Evolutionary conservation across 2,329 filamentous ascomycete genomes (phyloP).

Genomic region (Venturia effusa): DNA sequence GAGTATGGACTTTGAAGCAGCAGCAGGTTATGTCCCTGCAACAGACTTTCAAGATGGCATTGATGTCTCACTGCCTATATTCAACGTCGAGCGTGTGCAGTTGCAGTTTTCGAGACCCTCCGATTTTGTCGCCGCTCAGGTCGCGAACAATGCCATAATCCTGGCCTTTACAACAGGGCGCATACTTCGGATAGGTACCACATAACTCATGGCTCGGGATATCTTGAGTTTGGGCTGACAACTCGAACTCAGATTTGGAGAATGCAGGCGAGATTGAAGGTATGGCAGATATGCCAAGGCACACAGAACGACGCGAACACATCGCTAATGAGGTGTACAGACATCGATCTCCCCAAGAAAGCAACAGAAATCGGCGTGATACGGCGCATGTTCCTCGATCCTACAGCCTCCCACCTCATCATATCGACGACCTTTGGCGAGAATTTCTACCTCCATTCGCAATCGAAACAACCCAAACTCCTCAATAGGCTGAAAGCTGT

Average conservation of each 20-base stretch:
- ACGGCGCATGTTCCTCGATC: constrained; percentile 92
- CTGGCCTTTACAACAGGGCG: constrained; percentile 85
- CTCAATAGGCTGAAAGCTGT: constrained; percentile 77
- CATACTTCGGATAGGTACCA: constrained; percentile 63
- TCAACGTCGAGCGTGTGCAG: constrained; percentile 85
- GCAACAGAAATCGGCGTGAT: constrained; percentile 86
- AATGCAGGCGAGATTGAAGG: constrained; percentile 28
- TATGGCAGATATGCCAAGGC: constrained; percentile 26
- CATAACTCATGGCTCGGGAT: not conserved
- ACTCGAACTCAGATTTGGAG: constrained; percentile 38
- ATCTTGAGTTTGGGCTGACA: constrained; percentile 63
- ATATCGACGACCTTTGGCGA: constrained; percentile 86
- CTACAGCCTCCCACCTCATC: constrained; percentile 87
- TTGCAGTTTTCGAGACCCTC: constrained; percentile 90
- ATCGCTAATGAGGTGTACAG: constrained; percentile 33
- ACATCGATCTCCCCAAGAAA: constrained; percentile 94
- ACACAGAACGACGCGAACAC: not conserved
- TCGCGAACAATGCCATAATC: constrained; percentile 93
- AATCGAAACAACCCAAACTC: constrained; percentile 77
- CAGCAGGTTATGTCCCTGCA: constrained; percentile 62
- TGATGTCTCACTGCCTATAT: constrained; percentile 67
- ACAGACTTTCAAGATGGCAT: constrained; percentile 49
- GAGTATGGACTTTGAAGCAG: constrained; percentile 24
- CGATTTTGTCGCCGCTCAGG: constrained; percentile 91
- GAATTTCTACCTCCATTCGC: constrained; percentile 95